These are phyloP conservation scores for Spongiforma sp. DNA, from an alignment of 1,284 basidiomycete genomes.

Conservation along the genomic window DNA sequence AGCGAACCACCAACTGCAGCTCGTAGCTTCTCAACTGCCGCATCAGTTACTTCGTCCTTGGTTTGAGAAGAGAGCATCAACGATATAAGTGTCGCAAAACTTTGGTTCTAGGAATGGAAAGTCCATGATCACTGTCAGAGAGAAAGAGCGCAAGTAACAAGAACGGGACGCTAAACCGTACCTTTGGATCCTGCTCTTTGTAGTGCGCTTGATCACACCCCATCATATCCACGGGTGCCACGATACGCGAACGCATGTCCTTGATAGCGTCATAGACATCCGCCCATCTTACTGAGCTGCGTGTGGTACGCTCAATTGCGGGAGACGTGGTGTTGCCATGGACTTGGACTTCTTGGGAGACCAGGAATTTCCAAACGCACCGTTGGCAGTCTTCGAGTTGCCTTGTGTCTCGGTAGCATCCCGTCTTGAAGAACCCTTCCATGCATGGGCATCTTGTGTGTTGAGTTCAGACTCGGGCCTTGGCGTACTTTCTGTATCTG, in stretches of 20 bases:
- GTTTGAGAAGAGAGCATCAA: slow-evolving; percentile 97
- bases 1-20: slow-evolving; percentile 77
- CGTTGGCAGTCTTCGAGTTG: not conserved
- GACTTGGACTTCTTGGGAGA: slow-evolving; percentile 20
- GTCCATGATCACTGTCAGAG: no score
- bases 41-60: slow-evolving; percentile 89
- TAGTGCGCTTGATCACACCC: slow-evolving; percentile 77
- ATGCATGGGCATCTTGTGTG: not conserved
- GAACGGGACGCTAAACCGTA: slow-evolving; percentile 27
- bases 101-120: slow-evolving; percentile 70
- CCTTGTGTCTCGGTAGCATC: not conserved
- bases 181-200: slow-evolving; percentile 70
- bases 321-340: slow-evolving; percentile 55
- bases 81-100: slow-evolving; percentile 88
- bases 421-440: not conserved
- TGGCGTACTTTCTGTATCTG: slow-evolving; percentile 26
- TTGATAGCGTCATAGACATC: slow-evolving; percentile 80
- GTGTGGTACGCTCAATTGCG: slow-evolving; percentile 75
- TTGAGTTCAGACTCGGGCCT: no score
- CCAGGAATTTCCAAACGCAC: not conserved
- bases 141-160: no score
- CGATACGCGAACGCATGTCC: slow-evolving; percentile 73
- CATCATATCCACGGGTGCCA: slow-evolving; percentile 93
- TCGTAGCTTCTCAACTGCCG: slow-evolving; percentile 83
- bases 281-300: slow-evolving; percentile 76